These are phyloP conservation scores for Xylaria sp. DNA, from an alignment of 2,329 filamentous ascomycete species.

Conservation along the genomic window DNA sequence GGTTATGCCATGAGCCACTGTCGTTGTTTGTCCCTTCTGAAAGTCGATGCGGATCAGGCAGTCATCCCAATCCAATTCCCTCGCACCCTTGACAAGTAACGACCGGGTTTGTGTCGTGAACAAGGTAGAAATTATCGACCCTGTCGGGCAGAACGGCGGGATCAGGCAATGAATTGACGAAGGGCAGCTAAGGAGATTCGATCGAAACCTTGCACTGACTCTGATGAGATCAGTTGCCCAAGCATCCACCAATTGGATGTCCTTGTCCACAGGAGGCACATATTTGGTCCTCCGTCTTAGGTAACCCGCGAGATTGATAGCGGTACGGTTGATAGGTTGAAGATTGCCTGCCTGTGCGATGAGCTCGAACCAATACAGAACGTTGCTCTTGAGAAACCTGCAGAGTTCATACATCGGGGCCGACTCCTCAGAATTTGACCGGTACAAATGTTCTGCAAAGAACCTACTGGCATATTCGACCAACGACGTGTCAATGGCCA, in stretches of 20 bases:
- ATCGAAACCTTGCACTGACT: conserved; percentile 42
- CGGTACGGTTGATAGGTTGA: conserved; percentile 34
- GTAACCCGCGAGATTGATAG: conserved; percentile 42
- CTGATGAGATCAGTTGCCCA: conserved; percentile 44
- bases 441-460: conserved; percentile 37
- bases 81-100: conserved; percentile 15
- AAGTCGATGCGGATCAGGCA: conserved; percentile 42
- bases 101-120: conserved; percentile 27
- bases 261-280: conserved; percentile 31
- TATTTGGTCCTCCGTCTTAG: conserved; percentile 34
- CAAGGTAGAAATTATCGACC: conserved; percentile 38
- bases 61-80: conserved; percentile 41
- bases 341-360: conserved; percentile 36
- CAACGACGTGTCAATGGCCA: conserved; percentile 23
- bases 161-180: conserved; percentile 44
- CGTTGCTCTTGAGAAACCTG: conserved; percentile 59
- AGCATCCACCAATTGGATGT: conserved; percentile 33
- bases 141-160: conserved; percentile 42
- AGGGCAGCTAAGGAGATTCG: conserved; percentile 39
- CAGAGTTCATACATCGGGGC: conserved; percentile 60
- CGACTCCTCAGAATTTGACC: conserved; percentile 28
- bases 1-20: conserved; percentile 35
- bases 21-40: conserved; percentile 31
- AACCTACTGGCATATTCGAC: conserved; percentile 35
- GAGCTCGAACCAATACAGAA: conserved; percentile 43